phyloP scores from a whole-genome alignment of 192 early-diverging fungal genomes.

The Phlyctochytrium planicorne region DNA sequence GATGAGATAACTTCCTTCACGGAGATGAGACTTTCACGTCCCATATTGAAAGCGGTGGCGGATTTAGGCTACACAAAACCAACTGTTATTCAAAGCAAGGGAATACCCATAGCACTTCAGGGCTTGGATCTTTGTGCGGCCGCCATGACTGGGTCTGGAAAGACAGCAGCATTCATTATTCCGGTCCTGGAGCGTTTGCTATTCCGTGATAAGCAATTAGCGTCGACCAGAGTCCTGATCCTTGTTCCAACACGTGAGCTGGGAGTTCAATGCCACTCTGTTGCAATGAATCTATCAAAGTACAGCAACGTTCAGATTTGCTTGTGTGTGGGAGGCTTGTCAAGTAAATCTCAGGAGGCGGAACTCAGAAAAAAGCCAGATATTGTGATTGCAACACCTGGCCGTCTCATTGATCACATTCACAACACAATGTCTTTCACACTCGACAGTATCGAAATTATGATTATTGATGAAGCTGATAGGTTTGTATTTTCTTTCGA shows the following conservation, averaged over 20 bases:
- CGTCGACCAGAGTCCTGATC: conserved; percentile 84
- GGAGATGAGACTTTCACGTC: conserved; percentile 89
- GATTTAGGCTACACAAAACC: conserved; percentile 89
- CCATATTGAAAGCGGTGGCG: conserved; percentile 88
- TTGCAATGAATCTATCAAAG: conserved; percentile 77
- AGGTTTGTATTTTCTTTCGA: conserved; percentile 37
- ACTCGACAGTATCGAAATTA: conserved; percentile 87
- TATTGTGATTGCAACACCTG: conserved; percentile 95
- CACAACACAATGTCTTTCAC: conserved; percentile 88
- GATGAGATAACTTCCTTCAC: conserved; percentile 74
- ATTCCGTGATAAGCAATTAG: conserved; percentile 77
- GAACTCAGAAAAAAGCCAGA: conserved; percentile 87
- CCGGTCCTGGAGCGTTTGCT: conserved; percentile 93
- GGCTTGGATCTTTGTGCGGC: conserved; percentile 98
- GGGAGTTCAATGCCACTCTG: conserved; percentile 94
- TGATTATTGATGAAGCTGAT: conserved; percentile 99
- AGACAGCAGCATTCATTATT: conserved; percentile 95
- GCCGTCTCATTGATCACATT: conserved; percentile 96
- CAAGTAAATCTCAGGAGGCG: conserved; percentile 78
- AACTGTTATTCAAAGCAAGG: conserved; percentile 87
- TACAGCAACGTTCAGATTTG: conserved; percentile 87
- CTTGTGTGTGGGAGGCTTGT: conserved; percentile 87
- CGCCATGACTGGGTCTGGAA: conserved; percentile 97
- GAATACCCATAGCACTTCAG: conserved; percentile 92
- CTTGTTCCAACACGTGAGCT: conserved; percentile 97